Conservation (phyloP, 352 stramenopile genomes). For the Phytophthora boehmeriae region DNA sequence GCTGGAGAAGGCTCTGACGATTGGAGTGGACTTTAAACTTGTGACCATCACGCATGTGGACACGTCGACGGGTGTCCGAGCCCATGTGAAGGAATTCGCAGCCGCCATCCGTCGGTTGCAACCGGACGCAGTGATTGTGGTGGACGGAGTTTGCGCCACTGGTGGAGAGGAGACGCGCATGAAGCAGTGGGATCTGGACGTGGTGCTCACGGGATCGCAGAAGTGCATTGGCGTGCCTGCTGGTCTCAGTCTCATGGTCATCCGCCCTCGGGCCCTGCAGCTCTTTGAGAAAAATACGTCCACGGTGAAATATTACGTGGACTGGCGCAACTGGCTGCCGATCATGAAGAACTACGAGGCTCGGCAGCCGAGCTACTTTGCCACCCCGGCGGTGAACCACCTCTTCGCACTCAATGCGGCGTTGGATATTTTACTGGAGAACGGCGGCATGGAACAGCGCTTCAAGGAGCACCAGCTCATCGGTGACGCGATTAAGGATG, state of each 20-base stretch:
- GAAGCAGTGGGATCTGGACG: slow-evolving; percentile 82
- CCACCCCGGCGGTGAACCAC: slow-evolving; percentile 81
- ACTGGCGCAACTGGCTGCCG: slow-evolving; percentile 82
- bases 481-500: slow-evolving; percentile 66
- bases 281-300: slow-evolving; percentile 65
- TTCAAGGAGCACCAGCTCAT: slow-evolving; percentile 72
- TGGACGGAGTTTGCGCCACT: slow-evolving; percentile 75
- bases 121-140: slow-evolving; percentile 64
- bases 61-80: slow-evolving; percentile 75
- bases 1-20: slow-evolving; percentile 48
- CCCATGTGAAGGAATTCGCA: slow-evolving; percentile 64
- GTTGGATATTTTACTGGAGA: slow-evolving; percentile 71
- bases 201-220: slow-evolving; percentile 80
- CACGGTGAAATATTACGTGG: slow-evolving; percentile 70
- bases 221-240: slow-evolving; percentile 80
- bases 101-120: slow-evolving; percentile 60
- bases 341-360: slow-evolving; percentile 89
- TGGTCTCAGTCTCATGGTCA: slow-evolving; percentile 66
- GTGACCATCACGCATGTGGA: slow-evolving; percentile 84
- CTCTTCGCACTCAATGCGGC: slow-evolving; percentile 74
- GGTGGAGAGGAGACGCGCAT: slow-evolving; percentile 79
- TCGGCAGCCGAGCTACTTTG: slow-evolving; percentile 77
- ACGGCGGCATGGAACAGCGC: slow-evolving; percentile 79
- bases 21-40: slow-evolving; percentile 55
- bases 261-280: slow-evolving; percentile 70